These are phyloP conservation scores for Hirschfeldia incana DNA, from an alignment of 345 rosid species.

Conservation along the genomic window DNA sequence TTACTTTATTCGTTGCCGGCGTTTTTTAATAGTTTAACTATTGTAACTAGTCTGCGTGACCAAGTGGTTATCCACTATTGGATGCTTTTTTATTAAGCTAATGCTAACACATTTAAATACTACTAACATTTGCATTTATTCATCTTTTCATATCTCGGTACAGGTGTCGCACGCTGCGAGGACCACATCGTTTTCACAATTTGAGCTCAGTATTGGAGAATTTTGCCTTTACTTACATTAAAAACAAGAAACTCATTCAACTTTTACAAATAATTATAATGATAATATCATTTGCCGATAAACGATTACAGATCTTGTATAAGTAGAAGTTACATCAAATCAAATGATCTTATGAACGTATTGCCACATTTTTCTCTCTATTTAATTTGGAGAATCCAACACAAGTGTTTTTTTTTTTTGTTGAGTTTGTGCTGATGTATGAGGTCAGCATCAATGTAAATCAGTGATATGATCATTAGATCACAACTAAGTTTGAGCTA, in stretches of 20 bases:
- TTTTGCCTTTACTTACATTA: background rate
- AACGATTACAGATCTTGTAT: background rate
- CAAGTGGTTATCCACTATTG: conserved; percentile 31
- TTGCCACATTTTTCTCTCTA: background rate
- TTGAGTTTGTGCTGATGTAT: background rate
- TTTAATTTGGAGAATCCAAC: background rate
- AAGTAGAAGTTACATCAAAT: background rate
- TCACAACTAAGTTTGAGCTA: background rate
- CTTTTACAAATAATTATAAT: background rate
- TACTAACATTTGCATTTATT: background rate
- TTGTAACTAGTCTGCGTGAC: background rate
- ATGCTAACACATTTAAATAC: background rate
- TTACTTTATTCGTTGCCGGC: conserved; percentile 22
- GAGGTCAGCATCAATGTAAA: background rate
- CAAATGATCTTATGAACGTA: background rate
- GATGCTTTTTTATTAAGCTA: conserved; percentile 4
- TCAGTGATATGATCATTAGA: background rate
- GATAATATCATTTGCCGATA: background rate
- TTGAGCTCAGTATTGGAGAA: background rate
- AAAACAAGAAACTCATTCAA: background rate
- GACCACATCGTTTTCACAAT: conserved; percentile 34
- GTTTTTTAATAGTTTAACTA: background rate
- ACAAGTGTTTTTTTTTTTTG: background rate
- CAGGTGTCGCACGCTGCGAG: conserved; percentile 45
- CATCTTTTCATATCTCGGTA: conserved; percentile 25